phyloP scores from a whole-genome alignment of 805 yeast species.

The Kurtzmaniella cleridarum region DNA sequence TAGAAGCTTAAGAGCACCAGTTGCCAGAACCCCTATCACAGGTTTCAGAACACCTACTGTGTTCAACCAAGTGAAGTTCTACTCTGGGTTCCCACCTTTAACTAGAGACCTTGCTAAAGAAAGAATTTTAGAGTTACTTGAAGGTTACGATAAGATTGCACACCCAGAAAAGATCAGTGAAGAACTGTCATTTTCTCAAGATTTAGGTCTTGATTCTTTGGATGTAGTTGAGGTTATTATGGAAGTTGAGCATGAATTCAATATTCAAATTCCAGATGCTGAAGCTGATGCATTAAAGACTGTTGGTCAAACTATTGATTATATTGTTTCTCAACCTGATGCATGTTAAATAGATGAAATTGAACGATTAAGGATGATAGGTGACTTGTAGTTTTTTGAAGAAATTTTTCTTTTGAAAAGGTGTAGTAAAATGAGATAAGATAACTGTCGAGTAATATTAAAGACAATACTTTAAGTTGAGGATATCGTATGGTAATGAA shows the following conservation, averaged over 20 bases:
- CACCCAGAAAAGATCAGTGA: slow-evolving; percentile 32
- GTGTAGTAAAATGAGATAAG: too few species aligned
- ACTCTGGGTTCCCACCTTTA: slow-evolving; percentile 56
- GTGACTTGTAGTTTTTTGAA: too few species aligned
- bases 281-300: slow-evolving; percentile 43
- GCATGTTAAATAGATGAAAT: slow-evolving; percentile 23
- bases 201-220: slow-evolving; percentile 43
- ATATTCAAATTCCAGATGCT: slow-evolving; percentile 42
- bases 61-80: slow-evolving; percentile 22
- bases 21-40: slow-evolving; percentile 9
- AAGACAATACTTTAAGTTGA: too few species aligned
- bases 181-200: slow-evolving; percentile 30
- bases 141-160: slow-evolving; percentile 56
- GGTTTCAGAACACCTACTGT: slow-evolving; percentile 3
- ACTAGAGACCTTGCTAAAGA: slow-evolving; percentile 59
- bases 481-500: too few species aligned
- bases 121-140: slow-evolving; percentile 58
- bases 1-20: slow-evolving; percentile 21
- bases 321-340: slow-evolving; percentile 37
- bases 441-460: too few species aligned
- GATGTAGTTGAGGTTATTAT: slow-evolving; percentile 43
- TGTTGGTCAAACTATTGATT: slow-evolving; percentile 41
- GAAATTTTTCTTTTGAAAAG: too few species aligned
- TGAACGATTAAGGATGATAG: too few species aligned
- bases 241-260: slow-evolving; percentile 45